Percentiles rank a stretch among this genome's conserved stretches.
Conservation (phyloP, 208 protist genomes). For the Leishmania lainsoni region DNA sequence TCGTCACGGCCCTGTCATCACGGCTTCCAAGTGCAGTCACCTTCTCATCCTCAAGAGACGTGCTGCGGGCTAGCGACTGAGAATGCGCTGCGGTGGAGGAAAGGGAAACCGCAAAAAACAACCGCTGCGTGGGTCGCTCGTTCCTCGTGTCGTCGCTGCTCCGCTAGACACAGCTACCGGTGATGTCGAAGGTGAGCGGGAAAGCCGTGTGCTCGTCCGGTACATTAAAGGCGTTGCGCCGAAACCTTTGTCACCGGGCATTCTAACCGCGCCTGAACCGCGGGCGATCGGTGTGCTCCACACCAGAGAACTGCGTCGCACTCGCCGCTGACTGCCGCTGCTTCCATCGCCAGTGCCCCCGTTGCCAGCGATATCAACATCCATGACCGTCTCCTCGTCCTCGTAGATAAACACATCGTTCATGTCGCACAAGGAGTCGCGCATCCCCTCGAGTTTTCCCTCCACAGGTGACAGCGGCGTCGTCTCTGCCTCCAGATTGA, state of each 20-base stretch:
- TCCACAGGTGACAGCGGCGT: neutral
- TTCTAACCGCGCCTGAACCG: constrained; percentile 5
- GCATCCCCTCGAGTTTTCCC: neutral
- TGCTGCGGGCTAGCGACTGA: neutral
- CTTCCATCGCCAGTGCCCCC: neutral
- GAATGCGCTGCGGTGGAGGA: neutral
- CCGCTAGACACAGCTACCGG: neutral
- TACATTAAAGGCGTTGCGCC: constrained; percentile 29
- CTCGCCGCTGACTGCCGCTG: constrained; percentile 4
- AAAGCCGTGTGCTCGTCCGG: constrained; percentile 25
- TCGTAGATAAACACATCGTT: constrained; percentile 62
- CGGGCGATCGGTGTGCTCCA: constrained; percentile 31
- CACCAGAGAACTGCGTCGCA: constrained; percentile 31
- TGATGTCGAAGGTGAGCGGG: constrained; percentile 2
- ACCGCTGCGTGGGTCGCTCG: neutral
- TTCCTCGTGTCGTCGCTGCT: neutral
- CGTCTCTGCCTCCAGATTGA: neutral
- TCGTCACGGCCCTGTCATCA: neutral
- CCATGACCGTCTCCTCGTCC: constrained; percentile 30
- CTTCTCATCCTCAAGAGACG: neutral
- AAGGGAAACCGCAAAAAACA: neutral
- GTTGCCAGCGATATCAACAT: neutral
- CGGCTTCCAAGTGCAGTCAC: neutral
- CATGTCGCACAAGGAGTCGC: constrained; percentile 40
- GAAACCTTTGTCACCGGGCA: constrained; percentile 12